Conservation (phyloP, 805 yeast species). For the Hanseniaspora lindneri region DNA sequence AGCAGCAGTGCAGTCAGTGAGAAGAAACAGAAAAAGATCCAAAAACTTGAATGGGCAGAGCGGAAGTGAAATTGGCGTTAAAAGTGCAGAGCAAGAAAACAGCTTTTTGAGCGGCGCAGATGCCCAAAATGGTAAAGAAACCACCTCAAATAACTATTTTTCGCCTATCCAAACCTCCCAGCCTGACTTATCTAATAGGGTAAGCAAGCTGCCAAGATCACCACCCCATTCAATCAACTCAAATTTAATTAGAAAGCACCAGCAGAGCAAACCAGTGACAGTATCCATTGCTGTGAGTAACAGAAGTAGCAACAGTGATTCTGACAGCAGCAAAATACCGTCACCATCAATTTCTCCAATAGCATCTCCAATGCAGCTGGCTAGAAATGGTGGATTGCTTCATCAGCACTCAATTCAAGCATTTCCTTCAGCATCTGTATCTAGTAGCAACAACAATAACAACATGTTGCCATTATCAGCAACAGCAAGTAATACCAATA, state of each 20-base stretch:
- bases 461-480: not conserved
- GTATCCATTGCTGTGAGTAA: constrained; percentile 12
- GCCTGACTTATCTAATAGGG: not conserved
- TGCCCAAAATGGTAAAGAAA: no score
- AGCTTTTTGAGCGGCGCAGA: no score
- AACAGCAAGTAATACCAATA: constrained; percentile 7
- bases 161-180: constrained; percentile 4
- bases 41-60: constrained; percentile 13
- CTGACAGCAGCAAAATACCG: constrained; percentile 11
- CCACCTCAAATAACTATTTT: not conserved
- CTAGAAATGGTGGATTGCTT: constrained; percentile 9
- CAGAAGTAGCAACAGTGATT: constrained; percentile 12
- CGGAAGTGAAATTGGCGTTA: no score
- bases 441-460: not conserved
- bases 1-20: constrained; percentile 85
- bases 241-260: not conserved
- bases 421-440: constrained; percentile 6
- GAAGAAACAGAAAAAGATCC: constrained; percentile 72
- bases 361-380: constrained; percentile 10
- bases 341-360: constrained; percentile 14
- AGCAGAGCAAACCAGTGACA: constrained; percentile 2
- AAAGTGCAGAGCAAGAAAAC: no score
- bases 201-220: not conserved
- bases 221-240: not conserved
- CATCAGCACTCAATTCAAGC: constrained; percentile 12